Base-by-base conservation (phyloP, 169 alveolate genomes). In the Besnoitia besnoiti region DNA sequence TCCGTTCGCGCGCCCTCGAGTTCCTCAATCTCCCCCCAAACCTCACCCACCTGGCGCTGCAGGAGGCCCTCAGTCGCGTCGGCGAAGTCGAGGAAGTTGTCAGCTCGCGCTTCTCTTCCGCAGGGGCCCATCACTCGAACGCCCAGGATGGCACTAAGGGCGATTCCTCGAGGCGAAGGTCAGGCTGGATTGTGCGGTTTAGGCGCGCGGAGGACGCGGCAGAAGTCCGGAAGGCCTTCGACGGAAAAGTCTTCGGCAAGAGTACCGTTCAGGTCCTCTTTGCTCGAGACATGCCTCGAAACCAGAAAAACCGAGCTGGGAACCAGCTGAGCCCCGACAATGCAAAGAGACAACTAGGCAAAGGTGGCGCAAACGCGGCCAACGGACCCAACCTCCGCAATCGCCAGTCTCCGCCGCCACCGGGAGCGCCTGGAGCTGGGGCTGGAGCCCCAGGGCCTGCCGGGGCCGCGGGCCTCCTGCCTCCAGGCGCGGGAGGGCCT, bases 11-110 rank as follows among this genome's bases (percentile, higher is more conserved):
- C 24, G 12, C 44, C 12, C 44, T 67, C 47, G 42, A 67, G 42
- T 67, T 67, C 80, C 80, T 67, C 80, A 67, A 67, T 67, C 80
- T 67, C 80, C 80, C 80, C 39, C 47, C 80, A 14, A 67, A 35
- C 80, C 47, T 67, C 21, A 33, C 80, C 80, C 80, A 35, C 44
- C 1, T 67, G 12, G 46, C 44, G 14, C 80, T 67, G 40, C 80
- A 67, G 80, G 80, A 67, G n/a, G 80, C 80, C 14, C 80, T 67
- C 42, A 30, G 42, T 30, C 39, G 42, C 47, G 44, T 67, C 24
- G 80, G 80, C 19, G 46, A 30, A 33, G 80, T 67, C 30, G 80
- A 67, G 44, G 80, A 67, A 42, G 80, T 67, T 7, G 39, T 35
- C 47, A 35, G 80, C 80, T 30, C 80, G 30, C 7, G 67, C 30